Evolutionary conservation across 164 flowering plant species (phyloP), one percentile per base, ranked within the genome.

Genomic region (Chloranthus sessilifolius): DNA sequence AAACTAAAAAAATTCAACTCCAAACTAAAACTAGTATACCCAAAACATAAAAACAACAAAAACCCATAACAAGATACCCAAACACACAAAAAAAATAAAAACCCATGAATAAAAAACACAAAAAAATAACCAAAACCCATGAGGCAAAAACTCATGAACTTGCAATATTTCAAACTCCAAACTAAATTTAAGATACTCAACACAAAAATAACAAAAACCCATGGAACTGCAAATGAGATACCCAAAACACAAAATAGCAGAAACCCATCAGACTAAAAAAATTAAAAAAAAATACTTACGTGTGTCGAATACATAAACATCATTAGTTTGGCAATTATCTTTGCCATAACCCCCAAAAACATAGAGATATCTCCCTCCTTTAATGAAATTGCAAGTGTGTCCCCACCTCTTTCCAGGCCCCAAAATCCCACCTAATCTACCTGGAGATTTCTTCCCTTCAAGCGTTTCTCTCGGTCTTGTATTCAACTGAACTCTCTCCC

Each of bases 381-480:
- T 74, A 61, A 92, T 55, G 63, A 90, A 74, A 70, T 85, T 92
- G 68, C 94, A 88, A 20, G 98, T 83, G 70, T 92, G 98, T 4
- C 98, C 98, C 98, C 98, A 92, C 61, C 94, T 78, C 66, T 65
- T 80, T 30, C 96, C 96, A 9, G 98, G 96, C 69, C 88, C 92
- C 24, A 60, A 48, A 40, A 52, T 43, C 46, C 59, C 73, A 12
- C 59, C 63, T 20, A 37, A 44, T 34, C 53, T 23, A 10, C 61
- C 74, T 22, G 64, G 66, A 12, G 66, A 56, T 41, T 64, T 64
- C 60, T 44, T 61, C 46, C 53, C 69, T 22, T 69, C 73, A 3
- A 39, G 54, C 21, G 52, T 53, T 24, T 64, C 69, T 53, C 38
- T 53, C 46, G 50, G 49, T 40, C 51, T 58, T 12, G 15, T 29